Base-by-base conservation (phyloP, 2,329 filamentous ascomycete genomes). In the Paraconiothyrium brasiliense region DNA sequence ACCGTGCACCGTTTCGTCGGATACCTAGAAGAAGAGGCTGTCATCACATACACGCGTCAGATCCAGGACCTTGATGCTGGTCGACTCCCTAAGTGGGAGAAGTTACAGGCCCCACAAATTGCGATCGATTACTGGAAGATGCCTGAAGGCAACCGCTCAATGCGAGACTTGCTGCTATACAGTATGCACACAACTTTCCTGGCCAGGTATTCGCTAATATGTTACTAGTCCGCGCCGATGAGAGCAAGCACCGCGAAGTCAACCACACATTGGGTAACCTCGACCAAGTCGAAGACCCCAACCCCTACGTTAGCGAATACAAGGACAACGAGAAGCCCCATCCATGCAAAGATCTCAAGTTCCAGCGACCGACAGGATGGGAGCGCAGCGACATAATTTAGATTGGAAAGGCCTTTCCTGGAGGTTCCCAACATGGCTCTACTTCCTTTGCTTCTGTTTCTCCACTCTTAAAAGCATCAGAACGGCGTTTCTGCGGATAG, bases 1-100 rank as follows among this genome's bases (percentile, higher is more conserved):
- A 94, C 92, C 65, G 94, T 92, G 73, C 95, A 99, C 79, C 90
- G 95, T 48, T 98, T 99, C 78, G 94, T 98, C 57, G 95, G 94
- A 1, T 98, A 98, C 71, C 88, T 99, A 13, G 95, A 99, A 79
- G 95, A 99, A 78, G 95, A 99, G 79, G 95, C 95, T 9, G 94
- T 98, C 1, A 87, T 97, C 74, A 99, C 95, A 0, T 99, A 99
- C 82, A 95, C 93, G 0, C 89, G 93, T 54, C 92, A 93, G 63
- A 91, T 98, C 71, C 84, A 89, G 67, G 95, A 98, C 74, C 86
- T 99, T 27, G 94, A 98, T 61, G 85, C 86, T 2, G 94, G 94
- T n/a, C 86, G 88, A 61, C 82, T 97, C 14, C 93, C 94, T 0
- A 88, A 88, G 70, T 99, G 95, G 94, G 84, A 87, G 30, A 86